Percentiles rank a stretch among this genome's conserved stretches.
Conservation (phyloP, 495 filamentous ascomycete species). For the Saxispiralis lemnorum region DNA sequence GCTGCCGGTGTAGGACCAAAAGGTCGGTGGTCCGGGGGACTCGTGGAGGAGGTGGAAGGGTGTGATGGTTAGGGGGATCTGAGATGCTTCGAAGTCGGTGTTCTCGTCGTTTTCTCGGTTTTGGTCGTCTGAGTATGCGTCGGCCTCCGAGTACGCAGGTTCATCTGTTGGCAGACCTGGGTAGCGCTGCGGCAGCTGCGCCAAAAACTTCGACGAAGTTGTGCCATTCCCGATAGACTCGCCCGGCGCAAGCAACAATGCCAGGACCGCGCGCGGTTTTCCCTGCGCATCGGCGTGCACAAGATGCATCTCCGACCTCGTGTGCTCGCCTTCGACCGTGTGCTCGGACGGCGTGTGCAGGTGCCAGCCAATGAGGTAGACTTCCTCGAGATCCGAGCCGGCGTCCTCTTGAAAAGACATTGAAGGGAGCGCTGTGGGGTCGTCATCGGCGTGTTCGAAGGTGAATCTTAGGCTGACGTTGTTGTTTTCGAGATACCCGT, state of each 20-base stretch:
- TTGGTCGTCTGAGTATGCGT: background rate
- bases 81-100: background rate
- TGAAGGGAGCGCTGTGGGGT: background rate
- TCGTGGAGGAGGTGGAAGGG: background rate
- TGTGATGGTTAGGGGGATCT: background rate
- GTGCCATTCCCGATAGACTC: background rate
- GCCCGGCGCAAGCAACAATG: background rate
- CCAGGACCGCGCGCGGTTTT: background rate
- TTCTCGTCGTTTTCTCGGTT: background rate
- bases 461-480: background rate
- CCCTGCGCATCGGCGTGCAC: background rate
- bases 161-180: too few relatives aligned
- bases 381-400: background rate
- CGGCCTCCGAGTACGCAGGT: too few relatives aligned
- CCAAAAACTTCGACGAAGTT: background rate
- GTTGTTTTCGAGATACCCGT: too few relatives aligned
- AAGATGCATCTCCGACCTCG: background rate
- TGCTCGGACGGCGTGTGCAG: background rate
- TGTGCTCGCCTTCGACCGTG: background rate
- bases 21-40: background rate
- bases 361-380: constrained; percentile 3
- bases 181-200: background rate
- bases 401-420: background rate
- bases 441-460: background rate
- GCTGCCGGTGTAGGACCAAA: background rate